Evolutionary conservation across 1,139 yeast genomes (phyloP), one percentile per base, ranked within the genome.

Genomic region (Diutina mesorugosa): DNA sequence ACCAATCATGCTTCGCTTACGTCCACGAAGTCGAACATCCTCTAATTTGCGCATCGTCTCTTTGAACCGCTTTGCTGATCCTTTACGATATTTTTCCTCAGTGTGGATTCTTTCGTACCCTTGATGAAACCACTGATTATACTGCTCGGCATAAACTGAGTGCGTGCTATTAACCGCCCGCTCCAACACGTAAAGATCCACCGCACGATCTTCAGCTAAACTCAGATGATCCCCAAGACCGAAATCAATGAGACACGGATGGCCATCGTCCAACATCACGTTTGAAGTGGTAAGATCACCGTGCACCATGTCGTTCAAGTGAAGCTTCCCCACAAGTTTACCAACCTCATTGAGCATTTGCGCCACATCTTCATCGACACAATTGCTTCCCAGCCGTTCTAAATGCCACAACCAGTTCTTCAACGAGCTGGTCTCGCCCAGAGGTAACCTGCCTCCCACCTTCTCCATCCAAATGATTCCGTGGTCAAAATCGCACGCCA

Each of bases 231-330:
- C 82, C 6, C 88, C 83, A 21, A 95, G 76, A 0, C 99, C 99
- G 70, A 95, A 93, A 66, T 95, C 99, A 59, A 95, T 95, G 64
- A 93, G 71, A 51, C 77, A 80, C 8, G 53, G 41, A 12, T 28
- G 30, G 0, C 96, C 90, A 7, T 63, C 67, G 64, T 70, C 56
- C 10, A 91, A 67, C 55, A 95, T 78, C 35, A 91, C 80, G 65
- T 95, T 95, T 0, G 98, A 90, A 30, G 95, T 84, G 0, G 99
- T 95, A 64, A 95, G 75, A 67, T 95, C 99, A 1, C 99, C 99
- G 67, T 95, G 99, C 35, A 90, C 84, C 70, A 89, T 81, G 61
- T 90, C 96, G 60, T 81, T 76, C 61, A 78, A 65, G 69, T 95
- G 99, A 63, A 93, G 71, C 57, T 76, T 68, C 0, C 87, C 97